These are phyloP conservation scores for Viola odorata DNA, from an alignment of 345 rosid genomes.

Conservation along the genomic window DNA sequence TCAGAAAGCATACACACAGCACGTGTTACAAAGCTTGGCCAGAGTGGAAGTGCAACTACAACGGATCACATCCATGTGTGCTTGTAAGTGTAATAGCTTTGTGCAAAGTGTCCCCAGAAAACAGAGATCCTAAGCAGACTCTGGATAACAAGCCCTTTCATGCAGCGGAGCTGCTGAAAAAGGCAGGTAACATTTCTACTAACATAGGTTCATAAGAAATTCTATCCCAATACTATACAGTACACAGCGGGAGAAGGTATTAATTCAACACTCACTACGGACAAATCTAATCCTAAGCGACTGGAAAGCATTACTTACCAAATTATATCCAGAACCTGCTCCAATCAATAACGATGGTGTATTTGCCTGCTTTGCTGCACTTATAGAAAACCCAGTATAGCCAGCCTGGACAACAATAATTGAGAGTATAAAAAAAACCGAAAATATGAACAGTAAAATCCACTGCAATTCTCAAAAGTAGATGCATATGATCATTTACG, in stretches of 20 bases:
- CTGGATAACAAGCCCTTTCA: too few species aligned
- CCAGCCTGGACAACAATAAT: slow-evolving; percentile 37
- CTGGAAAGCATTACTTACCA: slow-evolving; percentile 37
- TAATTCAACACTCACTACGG: too few species aligned
- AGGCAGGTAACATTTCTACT: too few species aligned
- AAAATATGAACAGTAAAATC: not conserved
- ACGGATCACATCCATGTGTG: not conserved
- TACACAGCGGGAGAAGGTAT: too few species aligned
- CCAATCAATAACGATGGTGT: slow-evolving; percentile 67
- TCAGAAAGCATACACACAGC: not conserved
- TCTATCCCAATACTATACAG: too few species aligned
- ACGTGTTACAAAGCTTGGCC: not conserved
- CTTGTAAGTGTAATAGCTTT: too few species aligned
- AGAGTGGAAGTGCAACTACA: not conserved
- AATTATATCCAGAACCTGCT: slow-evolving; percentile 86
- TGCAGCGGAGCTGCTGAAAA: too few species aligned
- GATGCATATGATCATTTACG: too few species aligned
- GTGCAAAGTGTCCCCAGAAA: too few species aligned
- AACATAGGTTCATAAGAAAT: too few species aligned
- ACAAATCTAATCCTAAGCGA: too few species aligned
- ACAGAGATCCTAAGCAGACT: too few species aligned
- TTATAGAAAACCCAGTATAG: slow-evolving; percentile 70
- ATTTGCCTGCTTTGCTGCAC: slow-evolving; percentile 56
- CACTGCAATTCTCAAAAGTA: not conserved
- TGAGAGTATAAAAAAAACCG: not conserved